phyloP scores from a whole-genome alignment of 768 basidiomycete genomes.

The Tricholoma furcatifolium region DNA sequence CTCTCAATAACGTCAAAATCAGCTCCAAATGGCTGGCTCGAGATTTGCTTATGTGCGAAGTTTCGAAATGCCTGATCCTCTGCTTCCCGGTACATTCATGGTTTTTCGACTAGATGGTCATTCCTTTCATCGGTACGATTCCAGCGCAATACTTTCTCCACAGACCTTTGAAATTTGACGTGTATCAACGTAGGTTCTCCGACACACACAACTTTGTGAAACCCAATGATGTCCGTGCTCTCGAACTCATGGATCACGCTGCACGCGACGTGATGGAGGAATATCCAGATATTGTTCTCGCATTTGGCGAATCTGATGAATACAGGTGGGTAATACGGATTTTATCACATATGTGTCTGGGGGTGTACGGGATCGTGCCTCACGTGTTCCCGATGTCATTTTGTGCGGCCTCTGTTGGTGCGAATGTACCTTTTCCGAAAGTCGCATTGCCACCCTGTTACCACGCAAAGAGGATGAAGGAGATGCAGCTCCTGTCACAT shows the following conservation, averaged over 20 bases:
- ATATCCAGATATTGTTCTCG: conserved; percentile 81
- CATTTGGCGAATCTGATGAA: conserved; percentile 96
- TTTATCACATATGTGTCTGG: background rate
- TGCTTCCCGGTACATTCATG: conserved; percentile 83
- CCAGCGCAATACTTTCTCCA: background rate
- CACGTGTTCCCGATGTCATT: background rate
- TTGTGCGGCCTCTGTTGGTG: no score
- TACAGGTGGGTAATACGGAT: conserved; percentile 63
- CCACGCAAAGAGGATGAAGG: no score
- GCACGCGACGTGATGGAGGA: conserved; percentile 80
- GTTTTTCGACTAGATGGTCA: conserved; percentile 90
- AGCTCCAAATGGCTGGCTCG: conserved; percentile 77
- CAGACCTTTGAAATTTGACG: background rate
- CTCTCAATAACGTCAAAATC: background rate
- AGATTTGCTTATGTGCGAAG: conserved; percentile 87
- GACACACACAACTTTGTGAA: conserved; percentile 81
- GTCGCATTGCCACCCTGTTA: no score
- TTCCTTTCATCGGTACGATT: conserved; percentile 80
- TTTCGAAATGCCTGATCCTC: conserved; percentile 85
- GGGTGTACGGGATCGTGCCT: background rate
- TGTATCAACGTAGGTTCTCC: conserved; percentile 61
- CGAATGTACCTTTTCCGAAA: no score
- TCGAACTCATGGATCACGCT: conserved; percentile 90
- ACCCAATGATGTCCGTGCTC: conserved; percentile 87
- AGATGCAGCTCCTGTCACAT: no score